Base-by-base conservation (phyloP, 305 asterid genomes). In the Withania somnifera region DNA sequence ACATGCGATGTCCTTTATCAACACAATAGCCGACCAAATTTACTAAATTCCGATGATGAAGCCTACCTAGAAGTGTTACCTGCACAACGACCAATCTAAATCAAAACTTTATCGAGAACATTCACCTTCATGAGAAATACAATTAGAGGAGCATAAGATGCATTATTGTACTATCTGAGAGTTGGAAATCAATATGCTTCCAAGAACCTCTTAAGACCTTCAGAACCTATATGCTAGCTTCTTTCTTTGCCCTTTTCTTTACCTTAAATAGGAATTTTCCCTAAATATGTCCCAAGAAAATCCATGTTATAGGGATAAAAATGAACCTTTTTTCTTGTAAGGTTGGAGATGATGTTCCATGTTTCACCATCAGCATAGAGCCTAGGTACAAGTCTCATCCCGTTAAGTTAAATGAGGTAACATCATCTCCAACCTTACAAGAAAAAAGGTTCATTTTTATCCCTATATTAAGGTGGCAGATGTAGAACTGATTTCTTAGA, bases 41-140 rank as follows among this genome's bases (percentile, higher is more conserved):
- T 82, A 97, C 99, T 93, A 97, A 89, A 89, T 93, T 94, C 40
- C 98, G 89, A 83, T 97, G 99, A 86, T 97, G 99, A 87, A 94
- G 88, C 87, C 99, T 90, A 69, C 93, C 99, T 77, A 97, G 91
- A 87, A 97, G 91, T 82, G 98, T 94, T 79, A 97, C 99, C 99
- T 97, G 95, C 83, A 87, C 85, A 85, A 42, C 53, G 14, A 82
- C 66, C 78, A 57, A 63, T 75, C 30, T 52, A 68, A 79, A 73
- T 73, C 24, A 45, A 34, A 86, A 42, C 38, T 77, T 58, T 57
- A 83, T 57, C 58, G 42, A 58, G 84, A 81, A 79, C 42, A 19
- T 32, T 19, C 79, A 71, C 40, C 11, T 71, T 71, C 38, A 7
- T 45, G 24, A 71, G 36, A 71, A 45, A 24, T 45, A 71, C 24